Evolutionary conservation across 1,139 yeast species (phyloP).

Genomic region (Arxiozyma slooffiae): DNA sequence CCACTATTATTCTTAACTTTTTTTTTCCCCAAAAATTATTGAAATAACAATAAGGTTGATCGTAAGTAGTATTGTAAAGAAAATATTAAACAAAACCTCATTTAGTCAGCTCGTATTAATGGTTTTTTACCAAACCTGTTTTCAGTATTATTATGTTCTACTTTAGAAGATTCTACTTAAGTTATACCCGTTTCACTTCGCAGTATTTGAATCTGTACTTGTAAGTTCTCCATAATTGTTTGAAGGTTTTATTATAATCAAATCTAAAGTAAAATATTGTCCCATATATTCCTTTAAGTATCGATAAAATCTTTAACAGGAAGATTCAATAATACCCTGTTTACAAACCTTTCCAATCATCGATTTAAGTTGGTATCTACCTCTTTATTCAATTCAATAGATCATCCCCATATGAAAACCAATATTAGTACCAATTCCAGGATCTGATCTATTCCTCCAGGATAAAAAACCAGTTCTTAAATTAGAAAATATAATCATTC

Average conservation of each 20-base stretch:
- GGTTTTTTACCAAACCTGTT: neutral
- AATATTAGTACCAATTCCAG: conserved; percentile 33
- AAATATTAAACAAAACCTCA: neutral
- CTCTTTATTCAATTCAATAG: conserved; percentile 74
- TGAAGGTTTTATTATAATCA: neutral
- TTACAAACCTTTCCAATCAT: conserved; percentile 84
- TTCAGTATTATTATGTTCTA: neutral
- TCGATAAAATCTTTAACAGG: conserved; percentile 21
- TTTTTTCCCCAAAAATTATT: conserved; percentile 1
- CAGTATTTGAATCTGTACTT: conserved; percentile 4
- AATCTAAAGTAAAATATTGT: neutral
- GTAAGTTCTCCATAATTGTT: neutral
- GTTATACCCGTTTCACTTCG: neutral
- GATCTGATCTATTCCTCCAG: conserved; percentile 53
- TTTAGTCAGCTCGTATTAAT: neutral
- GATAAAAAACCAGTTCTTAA: conserved; percentile 60
- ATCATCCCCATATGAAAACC: conserved; percentile 53
- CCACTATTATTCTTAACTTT: neutral
- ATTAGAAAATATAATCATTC: conserved; percentile 70
- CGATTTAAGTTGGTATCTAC: conserved; percentile 84
- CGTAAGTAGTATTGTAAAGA: neutral
- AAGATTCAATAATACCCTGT: conserved; percentile 72
- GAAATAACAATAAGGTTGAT: neutral
- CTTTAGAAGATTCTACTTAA: neutral
- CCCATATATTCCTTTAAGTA: conserved; percentile 14